Conservation (phyloP, 805 yeast genomes). For the Zygosaccharomyces bisporus region DNA sequence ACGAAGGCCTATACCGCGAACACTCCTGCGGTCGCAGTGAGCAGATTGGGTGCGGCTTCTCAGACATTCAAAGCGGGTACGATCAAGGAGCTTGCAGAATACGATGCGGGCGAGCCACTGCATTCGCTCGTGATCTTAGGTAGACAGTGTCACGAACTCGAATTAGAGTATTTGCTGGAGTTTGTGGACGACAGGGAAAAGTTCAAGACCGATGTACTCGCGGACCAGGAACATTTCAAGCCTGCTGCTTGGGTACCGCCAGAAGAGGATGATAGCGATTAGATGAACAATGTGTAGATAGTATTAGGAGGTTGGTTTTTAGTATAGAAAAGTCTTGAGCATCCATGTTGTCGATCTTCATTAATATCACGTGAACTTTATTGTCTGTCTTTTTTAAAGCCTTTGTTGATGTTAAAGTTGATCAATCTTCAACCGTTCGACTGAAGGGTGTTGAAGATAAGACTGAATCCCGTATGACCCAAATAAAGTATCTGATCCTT, state of each 20-base stretch:
- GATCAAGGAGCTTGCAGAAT: slow-evolving; percentile 66
- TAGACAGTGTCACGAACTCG: slow-evolving; percentile 90
- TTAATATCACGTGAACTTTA: slow-evolving; percentile 8
- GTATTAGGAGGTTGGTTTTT: background rate
- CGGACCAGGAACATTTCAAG: slow-evolving; percentile 66
- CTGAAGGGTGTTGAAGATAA: background rate
- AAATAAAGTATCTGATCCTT: slow-evolving; percentile 69
- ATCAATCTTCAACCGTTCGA: slow-evolving; percentile 2
- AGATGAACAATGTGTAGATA: slow-evolving; percentile 1
- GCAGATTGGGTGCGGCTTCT: slow-evolving; percentile 82
- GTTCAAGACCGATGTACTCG: slow-evolving; percentile 43
- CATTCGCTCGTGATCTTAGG: slow-evolving; percentile 91
- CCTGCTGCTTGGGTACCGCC: slow-evolving; percentile 66
- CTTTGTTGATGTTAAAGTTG: slow-evolving; percentile 1
- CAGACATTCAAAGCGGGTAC: slow-evolving; percentile 86
- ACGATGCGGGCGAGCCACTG: slow-evolving; percentile 91
- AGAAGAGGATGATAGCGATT: slow-evolving; percentile 35
- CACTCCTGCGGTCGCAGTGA: slow-evolving; percentile 92
- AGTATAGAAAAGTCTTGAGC: background rate
- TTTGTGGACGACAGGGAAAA: slow-evolving; percentile 60
- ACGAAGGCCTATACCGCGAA: slow-evolving; percentile 77
- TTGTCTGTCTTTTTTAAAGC: background rate
- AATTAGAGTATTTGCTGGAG: slow-evolving; percentile 75
- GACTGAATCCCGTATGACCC: slow-evolving; percentile 24
- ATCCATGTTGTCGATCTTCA: background rate